Base-by-base conservation (phyloP, 2,329 filamentous ascomycete genomes). In the Colletotrichum sp. region DNA sequence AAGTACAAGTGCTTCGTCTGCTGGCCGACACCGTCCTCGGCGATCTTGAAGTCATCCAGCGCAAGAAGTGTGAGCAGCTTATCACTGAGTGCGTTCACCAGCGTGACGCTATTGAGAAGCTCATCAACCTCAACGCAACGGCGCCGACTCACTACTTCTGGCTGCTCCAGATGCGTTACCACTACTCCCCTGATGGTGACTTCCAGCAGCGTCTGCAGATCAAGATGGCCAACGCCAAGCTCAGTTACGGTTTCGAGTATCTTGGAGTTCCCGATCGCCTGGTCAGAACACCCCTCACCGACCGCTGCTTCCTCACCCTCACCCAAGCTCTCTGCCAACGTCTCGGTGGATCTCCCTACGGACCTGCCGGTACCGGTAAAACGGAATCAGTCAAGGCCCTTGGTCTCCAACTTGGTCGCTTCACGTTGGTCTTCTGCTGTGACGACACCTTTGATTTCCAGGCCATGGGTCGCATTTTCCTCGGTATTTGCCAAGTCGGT, bases 391-490 rank as follows among this genome's bases (percentile, higher is more conserved):
- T 99, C 83, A 99, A 99, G 86, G 97, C 97, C 24, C 91, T 99
- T 30, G 97, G 97, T 88, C 91, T 99, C 6, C 96, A 99, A 84
- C 93, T 99, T 70, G 97, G 97, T 83, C 93, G 97, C 76, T 99
- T 99, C 84, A 99, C 97, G 3, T 91, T 99, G 30, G 97, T 99
- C 32, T 99, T 99, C 88, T 99, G 97, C 85, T 99, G 97, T 87
- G 97, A 99, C 83, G 97, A 99, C 85, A 99, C 97, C 1, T 99
- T 99, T 81, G 97, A 99, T 84, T 99, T 98, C 89, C 97, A 99
- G 82, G 97, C 97, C 66, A 99, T 99, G 97, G 97, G 97, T 16
- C 95, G 97, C 79, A 99, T 99, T 80, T 99, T 99, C 91, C 90
- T 99, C 43, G 97, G 97, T 90, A 98, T 99, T 77, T 99, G 97